These are phyloP conservation scores for Hypomontagnella submonticulosa DNA, from an alignment of 495 filamentous ascomycete genomes.

Conservation along the genomic window DNA sequence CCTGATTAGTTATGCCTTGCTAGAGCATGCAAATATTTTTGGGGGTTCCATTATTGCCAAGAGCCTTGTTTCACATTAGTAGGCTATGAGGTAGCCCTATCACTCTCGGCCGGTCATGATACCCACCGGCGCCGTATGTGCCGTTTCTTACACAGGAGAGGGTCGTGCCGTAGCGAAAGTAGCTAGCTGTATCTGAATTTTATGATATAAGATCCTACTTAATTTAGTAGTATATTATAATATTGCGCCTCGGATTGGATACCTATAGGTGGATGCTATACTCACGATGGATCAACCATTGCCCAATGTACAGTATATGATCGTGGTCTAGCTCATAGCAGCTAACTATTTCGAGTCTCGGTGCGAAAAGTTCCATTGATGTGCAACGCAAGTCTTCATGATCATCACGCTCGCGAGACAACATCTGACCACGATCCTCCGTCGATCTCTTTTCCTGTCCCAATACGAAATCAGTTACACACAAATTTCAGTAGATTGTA, in stretches of 20 bases:
- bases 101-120: not conserved
- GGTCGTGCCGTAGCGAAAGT: not conserved
- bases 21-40: constrained; percentile 3
- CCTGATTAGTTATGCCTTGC: constrained; percentile 33
- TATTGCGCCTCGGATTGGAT: too few species aligned
- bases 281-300: too few species aligned
- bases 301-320: too few species aligned
- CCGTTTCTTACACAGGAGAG: not conserved
- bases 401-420: constrained; percentile 15
- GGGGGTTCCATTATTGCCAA: constrained; percentile 34
- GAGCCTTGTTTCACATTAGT: constrained; percentile 14
- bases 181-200: too few species aligned
- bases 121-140: not conserved
- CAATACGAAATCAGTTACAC: constrained; percentile 1
- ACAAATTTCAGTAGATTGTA: not conserved
- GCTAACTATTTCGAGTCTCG: constrained; percentile 7
- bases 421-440: constrained; percentile 13
- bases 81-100: not conserved
- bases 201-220: too few species aligned
- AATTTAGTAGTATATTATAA: too few species aligned
- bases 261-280: too few species aligned
- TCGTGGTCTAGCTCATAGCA: not conserved
- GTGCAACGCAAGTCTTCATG: constrained; percentile 1
- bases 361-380: not conserved
- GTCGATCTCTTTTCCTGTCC: constrained; percentile 8